Evolutionary conservation across 495 filamentous ascomycete genomes (phyloP), one percentile per base, ranked within the genome.

Genomic region (Rhypophila decipiens): DNA sequence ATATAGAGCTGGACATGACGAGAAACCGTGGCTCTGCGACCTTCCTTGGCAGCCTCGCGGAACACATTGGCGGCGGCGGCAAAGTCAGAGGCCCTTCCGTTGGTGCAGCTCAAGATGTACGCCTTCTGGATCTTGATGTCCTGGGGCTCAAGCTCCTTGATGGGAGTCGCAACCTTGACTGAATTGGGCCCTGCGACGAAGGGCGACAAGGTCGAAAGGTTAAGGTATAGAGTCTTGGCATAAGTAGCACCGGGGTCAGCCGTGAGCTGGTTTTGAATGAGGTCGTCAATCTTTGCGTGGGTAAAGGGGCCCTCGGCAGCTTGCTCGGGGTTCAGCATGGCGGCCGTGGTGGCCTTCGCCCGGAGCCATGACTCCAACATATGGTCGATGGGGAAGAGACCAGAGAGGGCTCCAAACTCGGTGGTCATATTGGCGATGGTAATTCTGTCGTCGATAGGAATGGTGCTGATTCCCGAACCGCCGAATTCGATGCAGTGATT

Each of bases 391-490:
- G 90, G 91, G 69, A 96, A 97, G 13, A 60, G 37, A 15, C 84
- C 86, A 22, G 76, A 77, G 10, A 95, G 69, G 0, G 89, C 91
- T 34, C 88, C 89, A 91, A 90, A 97, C 63, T 98, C 93, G 1
- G 86, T 94, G 0, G 90, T 87, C 93, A 97, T 96, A 67, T 96
- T 97, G 36, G 84, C 80, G 59, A 97, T 95, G 0, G 88, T 80
- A 20, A 96, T 63, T 11, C 90, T 74, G 61, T 86, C 78, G 58
- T 94, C 88, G 4, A 97, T 70, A 0, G 81, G 68, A 23, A 96
- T 64, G 58, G 80, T 91, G 13, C 63, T 42, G 72, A 97, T 75
- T 52, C 85, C 79, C 0, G 84, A 79, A 0, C 90, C 91, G 5
- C 79, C 82, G 58, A 96, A 96, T 63, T 97, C 90, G 53, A 97